Evolutionary conservation across 305 asterid genomes (phyloP).

Genomic region (Solanum hybrid): DNA sequence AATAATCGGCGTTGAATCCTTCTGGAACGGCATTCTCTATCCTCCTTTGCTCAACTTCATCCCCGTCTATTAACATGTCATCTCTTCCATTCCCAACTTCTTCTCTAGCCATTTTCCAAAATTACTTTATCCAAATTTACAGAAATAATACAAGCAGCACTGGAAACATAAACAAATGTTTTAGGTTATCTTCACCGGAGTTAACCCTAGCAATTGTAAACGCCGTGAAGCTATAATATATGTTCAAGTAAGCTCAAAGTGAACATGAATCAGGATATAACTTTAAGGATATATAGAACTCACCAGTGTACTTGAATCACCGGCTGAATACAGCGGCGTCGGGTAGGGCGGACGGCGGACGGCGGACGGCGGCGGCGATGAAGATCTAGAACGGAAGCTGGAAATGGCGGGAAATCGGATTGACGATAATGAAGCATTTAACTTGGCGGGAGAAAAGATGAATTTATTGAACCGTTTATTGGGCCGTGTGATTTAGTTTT

Average conservation of each 20-base stretch:
- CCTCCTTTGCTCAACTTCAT: conserved; percentile 13
- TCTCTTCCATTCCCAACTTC: conserved; percentile 35
- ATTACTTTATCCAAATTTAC: not conserved
- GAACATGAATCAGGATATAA: not conserved
- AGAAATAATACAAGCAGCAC: not conserved
- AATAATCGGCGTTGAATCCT: conserved; percentile 60
- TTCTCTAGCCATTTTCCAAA: conserved; percentile 27
- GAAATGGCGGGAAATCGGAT: conserved; percentile 20
- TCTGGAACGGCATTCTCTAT: conserved; percentile 29
- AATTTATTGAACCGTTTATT: not conserved
- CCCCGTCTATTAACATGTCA: conserved; percentile 62
- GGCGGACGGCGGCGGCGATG: not conserved
- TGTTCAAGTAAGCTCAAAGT: not conserved
- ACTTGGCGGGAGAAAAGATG: conserved; percentile 14
- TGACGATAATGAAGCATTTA: not conserved
- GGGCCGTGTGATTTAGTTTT: not conserved
- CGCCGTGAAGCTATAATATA: not conserved
- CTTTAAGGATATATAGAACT: not conserved
- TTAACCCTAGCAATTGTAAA: not conserved
- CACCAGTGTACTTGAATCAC: not conserved
- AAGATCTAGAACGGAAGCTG: not conserved
- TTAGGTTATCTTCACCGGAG: not conserved
- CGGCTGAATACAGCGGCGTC: not conserved
- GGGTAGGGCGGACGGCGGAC: not conserved
- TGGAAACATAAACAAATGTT: not conserved